phyloP scores from a whole-genome alignment of 345 rosid genomes.

The Turritis glabra region DNA sequence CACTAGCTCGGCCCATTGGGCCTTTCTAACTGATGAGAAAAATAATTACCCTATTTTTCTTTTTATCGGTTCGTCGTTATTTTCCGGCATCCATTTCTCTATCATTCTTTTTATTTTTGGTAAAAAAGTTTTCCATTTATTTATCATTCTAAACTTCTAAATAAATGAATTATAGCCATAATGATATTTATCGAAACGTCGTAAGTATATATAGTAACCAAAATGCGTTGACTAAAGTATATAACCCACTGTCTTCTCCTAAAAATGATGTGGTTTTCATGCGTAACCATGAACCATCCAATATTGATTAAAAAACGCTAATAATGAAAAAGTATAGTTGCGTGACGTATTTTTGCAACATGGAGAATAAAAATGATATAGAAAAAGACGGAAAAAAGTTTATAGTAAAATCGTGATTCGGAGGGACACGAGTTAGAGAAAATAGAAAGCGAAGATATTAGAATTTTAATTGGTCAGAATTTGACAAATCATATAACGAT shows the following conservation, averaged over 20 bases:
- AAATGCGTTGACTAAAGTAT: slow-evolving; percentile 10
- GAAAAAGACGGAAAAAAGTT: neutral
- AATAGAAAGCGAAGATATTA: slow-evolving; percentile 8
- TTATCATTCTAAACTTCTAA: neutral
- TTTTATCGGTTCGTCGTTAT: neutral
- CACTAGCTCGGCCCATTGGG: slow-evolving; percentile 43
- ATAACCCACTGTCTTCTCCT: neutral
- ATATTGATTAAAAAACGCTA: neutral
- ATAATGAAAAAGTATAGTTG: slow-evolving; percentile 17
- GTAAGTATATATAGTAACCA: neutral
- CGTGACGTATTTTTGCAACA: slow-evolving; percentile 32
- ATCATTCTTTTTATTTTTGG: neutral
- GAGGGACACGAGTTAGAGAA: slow-evolving; percentile 24
- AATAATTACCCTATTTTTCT: neutral
- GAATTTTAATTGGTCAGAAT: slow-evolving; percentile 21
- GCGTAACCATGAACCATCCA: slow-evolving; percentile 32
- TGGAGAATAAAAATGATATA: neutral
- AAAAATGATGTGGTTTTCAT: slow-evolving; percentile 21
- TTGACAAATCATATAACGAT: slow-evolving; percentile 26
- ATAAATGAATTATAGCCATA: neutral
- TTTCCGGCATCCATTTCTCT: no score
- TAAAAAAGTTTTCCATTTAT: neutral
- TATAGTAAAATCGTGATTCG: slow-evolving; percentile 9
- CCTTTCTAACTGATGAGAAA: neutral
- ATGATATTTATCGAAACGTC: neutral